phyloP scores from a whole-genome alignment of 2,329 filamentous ascomycete species.

The Hymenoscyphus linearis region DNA sequence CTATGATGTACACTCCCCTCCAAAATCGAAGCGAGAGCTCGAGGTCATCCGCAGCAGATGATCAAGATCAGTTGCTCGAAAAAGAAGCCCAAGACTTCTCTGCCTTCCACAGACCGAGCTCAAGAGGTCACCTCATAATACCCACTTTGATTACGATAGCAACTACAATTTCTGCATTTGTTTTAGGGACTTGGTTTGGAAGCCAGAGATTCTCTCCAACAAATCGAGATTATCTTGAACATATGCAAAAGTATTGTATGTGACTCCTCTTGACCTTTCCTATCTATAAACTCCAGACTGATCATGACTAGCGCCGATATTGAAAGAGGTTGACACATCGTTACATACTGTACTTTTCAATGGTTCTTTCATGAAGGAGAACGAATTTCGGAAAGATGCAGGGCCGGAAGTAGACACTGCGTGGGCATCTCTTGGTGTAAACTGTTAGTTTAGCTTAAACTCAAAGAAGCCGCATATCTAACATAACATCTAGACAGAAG shows the following conservation, averaged over 20 bases:
- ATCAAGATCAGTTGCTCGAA: constrained; percentile 17
- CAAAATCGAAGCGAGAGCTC: constrained; percentile 18
- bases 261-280: neutral
- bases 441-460: constrained; percentile 37
- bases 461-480: neutral
- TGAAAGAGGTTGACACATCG: constrained; percentile 38
- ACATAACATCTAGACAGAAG: constrained; percentile 31
- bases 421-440: constrained; percentile 45
- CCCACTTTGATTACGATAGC: constrained; percentile 10
- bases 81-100: constrained; percentile 10
- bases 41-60: constrained; percentile 12
- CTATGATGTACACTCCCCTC: constrained; percentile 15
- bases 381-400: constrained; percentile 42
- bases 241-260: constrained; percentile 26
- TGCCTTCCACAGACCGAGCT: constrained; percentile 1
- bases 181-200: constrained; percentile 22
- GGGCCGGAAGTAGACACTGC: constrained; percentile 47
- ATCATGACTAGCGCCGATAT: constrained; percentile 29
- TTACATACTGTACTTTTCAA: constrained; percentile 43
- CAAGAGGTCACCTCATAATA: constrained; percentile 10
- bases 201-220: constrained; percentile 10
- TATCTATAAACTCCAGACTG: neutral
- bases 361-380: constrained; percentile 47
- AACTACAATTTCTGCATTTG: constrained; percentile 12
- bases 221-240: constrained; percentile 15